Base-by-base conservation (phyloP, 495 filamentous ascomycete species). In the Penicillium argentinense region DNA sequence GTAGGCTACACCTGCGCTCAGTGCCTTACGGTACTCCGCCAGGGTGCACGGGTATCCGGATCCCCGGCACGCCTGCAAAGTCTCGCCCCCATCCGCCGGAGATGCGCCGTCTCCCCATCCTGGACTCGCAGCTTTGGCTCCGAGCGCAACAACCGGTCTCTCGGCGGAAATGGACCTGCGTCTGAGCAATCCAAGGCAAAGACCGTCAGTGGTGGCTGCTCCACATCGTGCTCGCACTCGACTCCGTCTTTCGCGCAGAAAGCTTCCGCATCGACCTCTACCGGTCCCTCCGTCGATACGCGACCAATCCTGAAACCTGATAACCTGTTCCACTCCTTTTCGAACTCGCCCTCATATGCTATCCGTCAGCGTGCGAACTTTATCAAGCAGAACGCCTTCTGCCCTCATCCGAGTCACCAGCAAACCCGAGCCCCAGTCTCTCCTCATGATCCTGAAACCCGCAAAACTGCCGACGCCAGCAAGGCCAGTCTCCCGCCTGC, bases 251-350 rank as follows among this genome's bases (percentile, higher is more conserved):
- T 51, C 17, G 30, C 56, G 3, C 63, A 67, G 48, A 61, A 55
- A 26, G 58, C 64, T 3, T 36, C 32, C 9, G 55, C 53, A 1
- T 66, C 59, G 17, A 63, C 59, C 5, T 49, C 66, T 2, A 52
- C 57, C 9, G 53, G 48, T 2, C 18, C 51, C 16, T 50, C 58
- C 9, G 30, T 54, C 27, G 61, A 67, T 36, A 38, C 61, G n/a
- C 59, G 73, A 38, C 67, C 74, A 12, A 71, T 93, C 26, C 76
- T 96, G 34, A 73, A 78, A 51, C 76, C 80, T 16, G 80, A 95
- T 67, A 88, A 97, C 63, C 86, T 99, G 40, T 97, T 96, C 73
- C 91, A 99, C 69, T 77, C 83, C 16, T 95, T 91, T 66, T 86
- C 93, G 19, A 75, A 85, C 53, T 97, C 93, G 3, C 93, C 95